A percentile compares a stretch with the other conserved stretches of the same genome.
Conservation (phyloP, 2,329 filamentous ascomycete genomes). For the Paraconiothyrium brasiliense region DNA sequence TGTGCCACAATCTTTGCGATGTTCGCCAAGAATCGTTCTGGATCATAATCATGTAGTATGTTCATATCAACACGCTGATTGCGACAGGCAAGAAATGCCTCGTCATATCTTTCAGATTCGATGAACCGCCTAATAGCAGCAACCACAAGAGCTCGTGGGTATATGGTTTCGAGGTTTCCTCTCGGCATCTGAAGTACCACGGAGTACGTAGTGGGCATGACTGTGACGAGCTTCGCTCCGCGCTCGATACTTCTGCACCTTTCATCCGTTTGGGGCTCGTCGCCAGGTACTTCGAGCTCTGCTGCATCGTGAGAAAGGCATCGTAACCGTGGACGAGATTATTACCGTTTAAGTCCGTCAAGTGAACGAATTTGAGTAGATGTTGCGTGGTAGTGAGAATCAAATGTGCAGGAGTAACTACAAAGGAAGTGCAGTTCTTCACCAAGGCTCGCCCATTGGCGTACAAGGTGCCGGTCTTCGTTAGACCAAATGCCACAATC, state of each 20-base stretch:
- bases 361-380: conserved; percentile 91
- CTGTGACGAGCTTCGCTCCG: conserved; percentile 85
- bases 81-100: conserved; percentile 86
- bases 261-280: conserved; percentile 92
- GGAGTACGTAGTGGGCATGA: conserved; percentile 86
- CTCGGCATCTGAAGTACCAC: conserved; percentile 93
- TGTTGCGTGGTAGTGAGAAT: conserved; percentile 94
- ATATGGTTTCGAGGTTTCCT: conserved; percentile 95
- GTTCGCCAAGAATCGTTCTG: conserved; percentile 81
- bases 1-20: conserved; percentile 84
- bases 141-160: conserved; percentile 88
- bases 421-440: conserved; percentile 91
- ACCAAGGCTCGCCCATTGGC: conserved; percentile 77
- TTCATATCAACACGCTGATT: conserved; percentile 98
- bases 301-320: background rate
- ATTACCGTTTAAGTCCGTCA: conserved; percentile 71
- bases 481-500: conserved; percentile 70
- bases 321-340: background rate
- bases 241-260: conserved; percentile 91
- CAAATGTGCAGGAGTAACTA: conserved; percentile 81
- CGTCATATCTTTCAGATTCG: conserved; percentile 79
- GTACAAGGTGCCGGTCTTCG: conserved; percentile 79
- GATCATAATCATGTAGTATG: conserved; percentile 92
- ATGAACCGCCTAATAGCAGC: conserved; percentile 87
- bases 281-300: conserved; percentile 83